Evolutionary conservation across 768 basidiomycete genomes (phyloP).

Genomic region (Lentinus brumalis): DNA sequence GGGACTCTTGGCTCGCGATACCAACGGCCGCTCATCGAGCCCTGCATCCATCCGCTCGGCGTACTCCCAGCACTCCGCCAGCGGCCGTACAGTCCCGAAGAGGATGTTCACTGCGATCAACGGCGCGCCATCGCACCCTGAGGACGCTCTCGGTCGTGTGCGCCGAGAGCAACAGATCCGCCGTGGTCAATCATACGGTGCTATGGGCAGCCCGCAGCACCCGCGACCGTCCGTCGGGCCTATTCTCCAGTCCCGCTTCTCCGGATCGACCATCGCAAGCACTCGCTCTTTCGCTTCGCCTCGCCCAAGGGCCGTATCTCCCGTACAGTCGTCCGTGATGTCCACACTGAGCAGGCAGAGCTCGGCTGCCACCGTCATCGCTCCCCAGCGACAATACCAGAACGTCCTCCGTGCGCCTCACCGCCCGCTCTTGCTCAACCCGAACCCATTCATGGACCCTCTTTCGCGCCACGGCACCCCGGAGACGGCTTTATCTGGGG

Average conservation of each 20-base stretch:
- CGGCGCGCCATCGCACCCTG: background rate
- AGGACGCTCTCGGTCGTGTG: background rate
- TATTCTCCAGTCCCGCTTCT: conserved; percentile 3
- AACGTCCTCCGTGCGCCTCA: background rate
- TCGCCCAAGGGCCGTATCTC: background rate
- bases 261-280: conserved; percentile 10
- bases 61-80: background rate
- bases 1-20: conserved; percentile 9
- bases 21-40: background rate
- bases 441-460: conserved; percentile 24
- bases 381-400: background rate
- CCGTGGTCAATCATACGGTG: conserved; percentile 5
- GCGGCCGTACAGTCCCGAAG: conserved; percentile 5
- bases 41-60: conserved; percentile 9
- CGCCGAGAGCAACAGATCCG: background rate
- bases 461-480: conserved; percentile 19
- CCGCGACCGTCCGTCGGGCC: background rate
- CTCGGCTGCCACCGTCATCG: background rate
- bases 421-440: conserved; percentile 9
- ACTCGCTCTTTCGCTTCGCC: background rate
- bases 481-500: conserved; percentile 9
- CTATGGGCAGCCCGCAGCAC: background rate
- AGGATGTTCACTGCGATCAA: conserved; percentile 12
- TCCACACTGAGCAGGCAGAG: background rate
- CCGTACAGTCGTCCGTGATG: background rate